These are phyloP conservation scores for Solanum paucissectum DNA, from an alignment of 257 asterid species.

Conservation along the genomic window DNA sequence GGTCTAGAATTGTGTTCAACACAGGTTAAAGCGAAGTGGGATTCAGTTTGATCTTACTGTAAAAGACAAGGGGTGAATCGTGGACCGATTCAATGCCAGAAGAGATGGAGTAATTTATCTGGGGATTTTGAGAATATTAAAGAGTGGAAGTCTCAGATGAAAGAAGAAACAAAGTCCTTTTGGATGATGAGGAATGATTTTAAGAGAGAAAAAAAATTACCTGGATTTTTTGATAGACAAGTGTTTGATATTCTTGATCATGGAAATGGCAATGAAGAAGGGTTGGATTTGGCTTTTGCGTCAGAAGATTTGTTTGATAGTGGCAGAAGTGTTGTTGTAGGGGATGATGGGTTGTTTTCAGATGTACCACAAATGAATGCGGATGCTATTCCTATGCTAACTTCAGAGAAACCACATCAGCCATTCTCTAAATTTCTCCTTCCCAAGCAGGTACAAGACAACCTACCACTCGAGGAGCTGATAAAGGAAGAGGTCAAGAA, in stretches of 20 bases:
- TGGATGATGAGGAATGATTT: conserved; percentile 89
- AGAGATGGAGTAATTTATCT: too few relatives aligned
- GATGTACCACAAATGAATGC: conserved; percentile 32
- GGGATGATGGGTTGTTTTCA: conserved; percentile 66
- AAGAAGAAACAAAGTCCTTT: conserved; percentile 63
- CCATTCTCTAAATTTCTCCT: neutral
- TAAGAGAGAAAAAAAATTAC: conserved; percentile 72
- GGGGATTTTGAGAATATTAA: conserved; percentile 18
- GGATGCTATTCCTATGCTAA: conserved; percentile 15
- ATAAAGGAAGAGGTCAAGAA: conserved; percentile 22
- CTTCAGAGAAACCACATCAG: neutral
- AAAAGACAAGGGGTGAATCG: neutral
- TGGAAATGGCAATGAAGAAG: conserved; percentile 11
- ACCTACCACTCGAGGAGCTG: conserved; percentile 28
- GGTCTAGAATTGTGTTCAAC: neutral
- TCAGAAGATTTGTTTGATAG: conserved; percentile 63
- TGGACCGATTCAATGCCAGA: neutral
- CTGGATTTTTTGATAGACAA: conserved; percentile 75
- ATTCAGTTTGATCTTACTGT: too few relatives aligned
- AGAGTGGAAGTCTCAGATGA: conserved; percentile 57
- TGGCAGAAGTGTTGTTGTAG: conserved; percentile 46
- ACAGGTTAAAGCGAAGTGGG: too few relatives aligned
- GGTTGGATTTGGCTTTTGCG: conserved; percentile 28
- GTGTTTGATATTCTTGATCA: conserved; percentile 72
- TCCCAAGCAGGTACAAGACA: conserved; percentile 31